Evolutionary conservation across 495 filamentous ascomycete genomes (phyloP).

Genomic region (Tuber brumale): DNA sequence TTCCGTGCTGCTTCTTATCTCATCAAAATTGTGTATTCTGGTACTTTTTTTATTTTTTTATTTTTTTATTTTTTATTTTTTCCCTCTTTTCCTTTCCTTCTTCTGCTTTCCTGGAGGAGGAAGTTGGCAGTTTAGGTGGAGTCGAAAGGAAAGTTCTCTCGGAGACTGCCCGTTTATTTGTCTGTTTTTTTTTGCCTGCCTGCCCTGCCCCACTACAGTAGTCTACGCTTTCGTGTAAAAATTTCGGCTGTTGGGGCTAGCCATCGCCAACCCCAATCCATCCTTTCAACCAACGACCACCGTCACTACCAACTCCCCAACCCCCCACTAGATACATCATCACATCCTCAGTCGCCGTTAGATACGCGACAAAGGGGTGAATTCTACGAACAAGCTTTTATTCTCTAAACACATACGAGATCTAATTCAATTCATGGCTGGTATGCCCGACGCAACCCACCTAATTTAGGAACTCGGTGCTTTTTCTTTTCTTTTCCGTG

Average conservation of each 20-base stretch:
- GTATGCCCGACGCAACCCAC: conserved; percentile 25
- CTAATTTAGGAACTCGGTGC: conserved; percentile 6
- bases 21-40: conserved; percentile 21
- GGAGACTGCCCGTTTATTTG: not conserved
- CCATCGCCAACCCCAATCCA: conserved; percentile 37
- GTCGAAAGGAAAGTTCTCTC: not conserved
- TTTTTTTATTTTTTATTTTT: not conserved
- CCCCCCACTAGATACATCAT: conserved; percentile 2
- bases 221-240: conserved; percentile 35
- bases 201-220: conserved; percentile 31
- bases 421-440: conserved; percentile 24
- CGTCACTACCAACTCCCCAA: not conserved
- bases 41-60: not conserved
- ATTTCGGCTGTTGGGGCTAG: conserved; percentile 33
- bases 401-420: conserved; percentile 13
- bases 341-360: not conserved
- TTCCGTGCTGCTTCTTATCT: not conserved
- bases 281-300: conserved; percentile 27
- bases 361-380: conserved; percentile 4
- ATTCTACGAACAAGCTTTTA: conserved; percentile 13
- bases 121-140: not conserved
- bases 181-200: conserved; percentile 31
- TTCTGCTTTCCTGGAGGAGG: not conserved
- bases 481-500: conserved; percentile 12
- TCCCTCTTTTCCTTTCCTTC: not conserved